A percentile compares a stretch with the other conserved stretches of the same genome.
phyloP scores from a whole-genome alignment of 805 yeast species.

The Myxozyma udenii region DNA sequence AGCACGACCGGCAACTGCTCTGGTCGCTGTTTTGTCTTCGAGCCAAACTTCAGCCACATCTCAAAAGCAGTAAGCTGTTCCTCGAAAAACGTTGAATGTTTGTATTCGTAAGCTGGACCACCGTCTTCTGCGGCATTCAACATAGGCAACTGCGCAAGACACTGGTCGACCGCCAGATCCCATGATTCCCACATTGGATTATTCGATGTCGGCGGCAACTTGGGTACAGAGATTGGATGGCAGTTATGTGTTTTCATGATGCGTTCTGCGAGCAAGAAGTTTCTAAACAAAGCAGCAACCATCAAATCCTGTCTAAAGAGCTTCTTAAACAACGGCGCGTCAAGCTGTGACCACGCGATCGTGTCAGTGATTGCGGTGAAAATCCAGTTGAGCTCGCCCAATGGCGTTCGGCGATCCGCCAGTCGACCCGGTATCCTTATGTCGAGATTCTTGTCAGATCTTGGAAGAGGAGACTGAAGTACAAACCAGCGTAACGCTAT shows the following conservation, averaged over 20 bases:
- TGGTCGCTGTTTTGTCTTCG: conserved; percentile 80
- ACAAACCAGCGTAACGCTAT: conserved; percentile 89
- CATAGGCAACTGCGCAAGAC: conserved; percentile 53
- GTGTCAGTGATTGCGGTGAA: conserved; percentile 98
- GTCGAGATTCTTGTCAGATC: conserved; percentile 40
- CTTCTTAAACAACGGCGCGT: conserved; percentile 82
- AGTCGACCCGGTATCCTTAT: conserved; percentile 82
- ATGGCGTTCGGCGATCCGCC: conserved; percentile 89
- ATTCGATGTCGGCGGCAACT: conserved; percentile 73
- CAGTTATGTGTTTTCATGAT: conserved; percentile 92
- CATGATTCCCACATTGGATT: conserved; percentile 98
- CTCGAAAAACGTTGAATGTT: conserved; percentile 91
- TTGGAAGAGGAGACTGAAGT: conserved; percentile 52
- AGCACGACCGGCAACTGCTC: conserved; percentile 92
- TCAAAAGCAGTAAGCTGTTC: conserved; percentile 96
- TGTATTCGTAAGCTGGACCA: conserved; percentile 53
- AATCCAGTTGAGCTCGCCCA: conserved; percentile 96
- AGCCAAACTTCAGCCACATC: conserved; percentile 89
- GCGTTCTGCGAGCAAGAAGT: conserved; percentile 85
- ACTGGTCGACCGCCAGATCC: conserved; percentile 96
- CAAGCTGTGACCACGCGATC: conserved; percentile 92
- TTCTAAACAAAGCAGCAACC: conserved; percentile 94
- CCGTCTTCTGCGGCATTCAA: conserved; percentile 39
- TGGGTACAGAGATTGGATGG: conserved; percentile 92
- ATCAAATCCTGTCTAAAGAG: conserved; percentile 91